These are phyloP conservation scores for Hypoxylon intermedium DNA, from an alignment of 495 filamentous ascomycete species.

Conservation along the genomic window DNA sequence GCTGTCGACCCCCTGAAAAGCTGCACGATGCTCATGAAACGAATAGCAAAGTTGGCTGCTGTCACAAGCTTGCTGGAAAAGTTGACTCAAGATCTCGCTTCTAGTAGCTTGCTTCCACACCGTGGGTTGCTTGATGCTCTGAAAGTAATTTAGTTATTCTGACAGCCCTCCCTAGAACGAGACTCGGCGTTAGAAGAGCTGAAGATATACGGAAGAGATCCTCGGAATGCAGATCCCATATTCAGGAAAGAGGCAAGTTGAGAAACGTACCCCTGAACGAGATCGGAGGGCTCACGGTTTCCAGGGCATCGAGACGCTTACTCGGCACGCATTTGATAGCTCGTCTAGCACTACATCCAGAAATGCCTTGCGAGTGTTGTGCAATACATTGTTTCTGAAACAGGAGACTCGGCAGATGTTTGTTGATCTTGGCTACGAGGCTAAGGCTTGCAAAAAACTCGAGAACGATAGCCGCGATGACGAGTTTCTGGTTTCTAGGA, in stretches of 20 bases:
- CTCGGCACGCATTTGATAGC: slow-evolving; percentile 74
- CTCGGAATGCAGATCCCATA: slow-evolving; percentile 75
- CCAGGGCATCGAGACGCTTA: slow-evolving; percentile 79
- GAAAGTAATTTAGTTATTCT: background rate
- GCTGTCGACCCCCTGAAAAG: background rate
- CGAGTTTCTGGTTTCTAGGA: slow-evolving; percentile 83
- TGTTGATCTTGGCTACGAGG: slow-evolving; percentile 76
- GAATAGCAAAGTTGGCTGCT: slow-evolving; percentile 67
- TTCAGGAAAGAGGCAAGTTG: slow-evolving; percentile 74
- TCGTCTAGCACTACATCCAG: slow-evolving; percentile 65
- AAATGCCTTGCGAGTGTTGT: slow-evolving; percentile 83
- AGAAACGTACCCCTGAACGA: background rate
- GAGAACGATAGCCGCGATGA: slow-evolving; percentile 82
- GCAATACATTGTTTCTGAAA: slow-evolving; percentile 82
- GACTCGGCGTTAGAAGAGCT: slow-evolving; percentile 71
- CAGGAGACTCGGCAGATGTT: slow-evolving; percentile 76
- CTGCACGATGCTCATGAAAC: slow-evolving; percentile 15
- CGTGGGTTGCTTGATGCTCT: slow-evolving; percentile 53
- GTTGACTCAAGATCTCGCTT: slow-evolving; percentile 64
- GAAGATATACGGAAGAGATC: slow-evolving; percentile 78
- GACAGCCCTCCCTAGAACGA: slow-evolving; percentile 59
- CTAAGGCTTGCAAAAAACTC: slow-evolving; percentile 73
- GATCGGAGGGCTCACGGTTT: slow-evolving; percentile 14
- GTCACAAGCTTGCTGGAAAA: slow-evolving; percentile 65
- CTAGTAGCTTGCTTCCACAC: slow-evolving; percentile 59